Evolutionary conservation across 164 flowering plant species (phyloP), one percentile per base, ranked within the genome.

Genomic region (Echeveria elegans): DNA sequence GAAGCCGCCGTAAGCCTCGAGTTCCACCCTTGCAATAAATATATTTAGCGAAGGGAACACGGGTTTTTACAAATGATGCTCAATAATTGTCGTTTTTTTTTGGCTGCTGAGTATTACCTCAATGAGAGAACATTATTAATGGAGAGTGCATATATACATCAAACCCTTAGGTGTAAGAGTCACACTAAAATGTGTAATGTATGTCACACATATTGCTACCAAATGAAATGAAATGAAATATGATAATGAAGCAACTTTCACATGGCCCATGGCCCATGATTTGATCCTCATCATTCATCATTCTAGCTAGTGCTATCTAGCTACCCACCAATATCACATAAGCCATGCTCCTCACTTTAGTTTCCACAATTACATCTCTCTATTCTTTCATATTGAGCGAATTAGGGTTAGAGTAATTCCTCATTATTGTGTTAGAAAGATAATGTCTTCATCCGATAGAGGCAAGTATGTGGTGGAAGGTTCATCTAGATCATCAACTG

Each of bases 381-480:
- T 31, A 29, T 41, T 26, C 62, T 61, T 67, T 15, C 70, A 65
- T 67, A 60, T 12, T 24, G 23, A 38, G 69, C 19, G 63, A 64
- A 43, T 50, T 23, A 59, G 38, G 58, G 63, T 43, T 56, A 29
- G 19, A 36, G 29, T 0, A 5, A n/a, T 6, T 31, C 30, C 10
- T 34, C 53, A 48, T 23, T 32, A 28, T 38, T 59, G 71, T 69
- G 58, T 26, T 21, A 50, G 2, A n/a, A 50, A 24, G 10, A 50
- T 50, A 23, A 50, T 50, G 58, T 50, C 58, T 21, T 71, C 78
- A 0, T 65, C 67, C n/a, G 76, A 74, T 5, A 74, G 80, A 74
- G 79, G 81, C 24, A 75, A 75, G 66, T 75, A 68, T 31, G 16
- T 72, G 10, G 75, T 71, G 10, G 77, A 80, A 63, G 79, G 81